Base-by-base conservation (phyloP, 768 basidiomycete species). In the Boletus vermiculosoides region DNA sequence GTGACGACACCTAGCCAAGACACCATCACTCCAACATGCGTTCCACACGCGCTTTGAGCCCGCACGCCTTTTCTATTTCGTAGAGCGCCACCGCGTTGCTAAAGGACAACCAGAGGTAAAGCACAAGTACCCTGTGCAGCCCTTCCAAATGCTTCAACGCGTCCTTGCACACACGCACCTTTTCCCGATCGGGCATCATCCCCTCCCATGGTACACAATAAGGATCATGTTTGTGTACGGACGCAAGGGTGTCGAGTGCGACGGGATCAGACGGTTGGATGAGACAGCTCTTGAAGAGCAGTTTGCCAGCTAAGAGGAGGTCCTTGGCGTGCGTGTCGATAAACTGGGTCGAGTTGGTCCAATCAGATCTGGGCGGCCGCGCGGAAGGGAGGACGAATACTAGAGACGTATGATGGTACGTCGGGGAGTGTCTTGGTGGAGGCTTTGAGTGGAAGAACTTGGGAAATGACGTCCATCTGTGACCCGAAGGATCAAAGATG, bases 101-200 rank as follows among this genome's bases (percentile, higher is more conserved):
- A 69, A 83, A 86, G 20, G 79, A 77, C 60, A 94, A 77, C 96
- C 96, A 99, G 49, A 93, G 75, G 72, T 98, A 98, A 22, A 88
- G 63, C 15, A 87, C 85, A 28, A 93, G 65, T 30, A 83, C 74
- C 64, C 87, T 88, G 73, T 99, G 94, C 57, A 92, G 72, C 6
- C 80, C 77, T 71, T 98, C 95, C 45, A 98, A 71, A n/a, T 54
- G 60, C 36, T 41, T 61, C 44, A 73, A 45, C 2, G 67, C 67
- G 0, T 61, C 57, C 42, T 42, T 56, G 51, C 66, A 64, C 18
- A 22, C 36, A 3, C 15, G 44, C 5, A 34, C 42, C 11, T 45
- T 53, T 16, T 42, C 40, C 9, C 33, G 52, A 11, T 60, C 48
- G 0, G 53, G 59, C 61, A 63, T 73, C 62, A 64, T 70, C 20